Evolutionary conservation across 768 basidiomycete genomes (phyloP).

Genomic region (Russula virescens): DNA sequence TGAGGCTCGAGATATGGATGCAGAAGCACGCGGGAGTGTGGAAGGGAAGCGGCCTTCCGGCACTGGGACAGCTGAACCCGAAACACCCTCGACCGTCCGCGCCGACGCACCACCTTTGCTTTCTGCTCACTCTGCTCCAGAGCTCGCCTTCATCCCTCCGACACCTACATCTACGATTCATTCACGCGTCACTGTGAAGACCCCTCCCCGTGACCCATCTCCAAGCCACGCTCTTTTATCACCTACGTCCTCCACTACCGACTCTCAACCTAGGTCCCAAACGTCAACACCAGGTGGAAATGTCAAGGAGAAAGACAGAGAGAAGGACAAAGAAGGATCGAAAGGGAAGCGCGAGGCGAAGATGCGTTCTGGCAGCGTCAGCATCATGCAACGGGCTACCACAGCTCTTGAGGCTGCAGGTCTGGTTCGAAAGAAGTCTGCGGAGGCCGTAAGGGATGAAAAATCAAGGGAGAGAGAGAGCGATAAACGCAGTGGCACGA

Average conservation of each 20-base stretch:
- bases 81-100: constrained; percentile 16
- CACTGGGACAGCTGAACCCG: constrained; percentile 9
- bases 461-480: constrained; percentile 38
- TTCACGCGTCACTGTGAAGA: constrained; percentile 39
- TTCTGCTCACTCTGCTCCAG: constrained; percentile 44
- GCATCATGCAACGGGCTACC: constrained; percentile 93
- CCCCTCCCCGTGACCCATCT: constrained; percentile 46
- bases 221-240: constrained; percentile 39
- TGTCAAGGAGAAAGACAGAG: constrained; percentile 53
- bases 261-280: constrained; percentile 49
- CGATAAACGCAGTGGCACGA: constrained; percentile 42
- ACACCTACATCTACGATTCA: constrained; percentile 52
- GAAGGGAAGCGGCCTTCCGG: constrained; percentile 15
- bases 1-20: constrained; percentile 8
- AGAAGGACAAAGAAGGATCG: constrained; percentile 36
- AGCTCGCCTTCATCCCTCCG: constrained; percentile 69
- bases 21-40: constrained; percentile 25
- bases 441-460: constrained; percentile 65
- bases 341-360: constrained; percentile 55
- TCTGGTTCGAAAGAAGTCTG: constrained; percentile 75
- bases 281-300: constrained; percentile 67
- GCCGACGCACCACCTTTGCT: constrained; percentile 27
- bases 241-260: constrained; percentile 50
- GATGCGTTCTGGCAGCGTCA: constrained; percentile 80
- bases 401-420: constrained; percentile 85